These are phyloP conservation scores for Moringa oleifera DNA, from an alignment of 345 rosid species.

Conservation along the genomic window DNA sequence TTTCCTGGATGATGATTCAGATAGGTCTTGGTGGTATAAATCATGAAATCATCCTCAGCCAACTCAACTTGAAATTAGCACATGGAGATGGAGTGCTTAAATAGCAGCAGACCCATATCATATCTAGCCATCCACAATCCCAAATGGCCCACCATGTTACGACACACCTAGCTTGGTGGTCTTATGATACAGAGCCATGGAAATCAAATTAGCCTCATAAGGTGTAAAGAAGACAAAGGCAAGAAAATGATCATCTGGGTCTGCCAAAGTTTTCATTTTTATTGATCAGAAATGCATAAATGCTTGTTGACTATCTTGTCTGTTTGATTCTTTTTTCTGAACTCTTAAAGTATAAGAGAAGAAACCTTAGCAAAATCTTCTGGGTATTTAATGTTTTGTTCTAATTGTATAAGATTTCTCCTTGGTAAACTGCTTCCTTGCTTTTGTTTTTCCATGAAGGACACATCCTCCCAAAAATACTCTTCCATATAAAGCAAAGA, in stretches of 20 bases:
- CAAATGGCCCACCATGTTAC: background rate
- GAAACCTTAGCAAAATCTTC: constrained; percentile 9
- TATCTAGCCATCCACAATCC: background rate
- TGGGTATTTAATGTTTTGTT: background rate
- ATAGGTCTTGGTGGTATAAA: background rate
- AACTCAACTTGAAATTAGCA: background rate
- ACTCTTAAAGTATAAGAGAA: background rate
- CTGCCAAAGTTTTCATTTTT: background rate
- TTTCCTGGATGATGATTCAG: background rate
- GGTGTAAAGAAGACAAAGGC: too few relatives aligned
- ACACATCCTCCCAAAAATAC: constrained; percentile 57
- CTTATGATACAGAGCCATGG: background rate
- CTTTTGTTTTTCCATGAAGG: constrained; percentile 20
- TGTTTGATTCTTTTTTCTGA: too few relatives aligned
- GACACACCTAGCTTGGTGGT: background rate
- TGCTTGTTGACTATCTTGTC: background rate
- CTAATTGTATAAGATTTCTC: constrained; percentile 10
- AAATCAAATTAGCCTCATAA: background rate
- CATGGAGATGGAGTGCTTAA: background rate
- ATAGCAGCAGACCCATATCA: background rate
- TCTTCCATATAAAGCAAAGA: constrained; percentile 31
- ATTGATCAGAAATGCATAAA: background rate
- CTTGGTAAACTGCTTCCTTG: constrained; percentile 17
- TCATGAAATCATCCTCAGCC: background rate
- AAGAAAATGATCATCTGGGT: too few relatives aligned